Evolutionary conservation across 768 basidiomycete genomes (phyloP), one percentile per base, ranked within the genome.

Genomic region (Pleurotus citrinopileatus): DNA sequence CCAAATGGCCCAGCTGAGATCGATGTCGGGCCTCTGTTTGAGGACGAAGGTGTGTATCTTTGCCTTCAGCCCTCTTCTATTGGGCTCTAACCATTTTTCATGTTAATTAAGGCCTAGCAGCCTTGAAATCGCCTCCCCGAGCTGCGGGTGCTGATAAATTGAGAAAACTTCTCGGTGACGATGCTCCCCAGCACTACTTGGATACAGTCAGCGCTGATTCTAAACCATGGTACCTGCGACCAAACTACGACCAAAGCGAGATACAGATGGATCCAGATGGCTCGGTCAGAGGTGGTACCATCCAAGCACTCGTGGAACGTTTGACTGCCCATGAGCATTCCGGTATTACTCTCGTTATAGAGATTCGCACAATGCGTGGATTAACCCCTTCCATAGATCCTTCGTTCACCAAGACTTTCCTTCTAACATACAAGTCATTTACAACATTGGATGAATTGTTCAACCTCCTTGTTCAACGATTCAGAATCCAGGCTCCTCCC

Each of bases 361-460:
- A 9, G 15, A 36, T 44, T 19, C 32, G 48, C 58, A 29, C 56
- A 43, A 20, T 29, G 25, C 52, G 20, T 20, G 5, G 44, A 15
- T n/a, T 54, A 45, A 48, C 45, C 27, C 15, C 17, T 22, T 53
- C 50, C 55, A 60, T 47, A 89, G 89, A 97, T 67, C 79, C 86
- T 0, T 80, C 81, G 5, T 96, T 88, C 70, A 89, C 79, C 67
- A 86, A 87, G 65, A 87, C 94, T 0, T 98, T 98, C 80, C 71
- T 98, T 59, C 87, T 97, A 83, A 97, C 96, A 0, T 97, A 92
- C 77, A 92, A 94, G 64, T 94, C 93, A 0, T 98, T 98, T 69
- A 91, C 91, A 13, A 86, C 85, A 4, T 74, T 90, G 42, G 82
- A 90, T 53, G 87, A 93, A 44, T 73, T 98, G 7, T 87, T 96